These are phyloP conservation scores for Lichtheimia corymbifera DNA, from an alignment of 371 early-diverging fungal genomes.

Conservation along the genomic window DNA sequence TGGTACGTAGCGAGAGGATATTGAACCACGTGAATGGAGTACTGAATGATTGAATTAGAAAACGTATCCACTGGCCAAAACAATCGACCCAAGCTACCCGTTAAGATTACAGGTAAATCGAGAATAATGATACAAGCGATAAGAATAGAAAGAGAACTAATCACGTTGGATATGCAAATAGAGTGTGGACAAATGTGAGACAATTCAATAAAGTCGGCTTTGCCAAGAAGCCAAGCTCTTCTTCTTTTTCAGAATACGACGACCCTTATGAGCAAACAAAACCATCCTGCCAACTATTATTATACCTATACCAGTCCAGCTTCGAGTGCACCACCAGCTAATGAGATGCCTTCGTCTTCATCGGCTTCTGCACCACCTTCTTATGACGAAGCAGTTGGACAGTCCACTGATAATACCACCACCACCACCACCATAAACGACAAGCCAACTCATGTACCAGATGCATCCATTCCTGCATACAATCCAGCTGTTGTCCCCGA, in stretches of 20 bases:
- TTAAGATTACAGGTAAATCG: constrained; percentile 78
- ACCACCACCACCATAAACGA: background rate
- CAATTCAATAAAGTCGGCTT: constrained; percentile 1
- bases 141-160: background rate
- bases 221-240: constrained; percentile 1
- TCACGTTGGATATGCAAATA: constrained; percentile 6
- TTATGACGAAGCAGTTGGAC: constrained; percentile 26
- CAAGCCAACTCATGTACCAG: constrained; percentile 2
- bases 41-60: constrained; percentile 38
- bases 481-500: constrained; percentile 15
- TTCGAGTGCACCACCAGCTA: constrained; percentile 15
- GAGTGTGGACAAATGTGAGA: constrained; percentile 42
- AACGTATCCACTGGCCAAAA: constrained; percentile 90
- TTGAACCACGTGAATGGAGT: background rate
- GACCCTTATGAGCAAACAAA: constrained; percentile 11
- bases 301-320: constrained; percentile 32
- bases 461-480: constrained; percentile 8
- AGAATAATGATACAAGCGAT: constrained; percentile 28
- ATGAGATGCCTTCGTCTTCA: constrained; percentile 16
- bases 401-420: background rate
- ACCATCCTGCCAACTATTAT: constrained; percentile 23
- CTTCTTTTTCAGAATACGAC: background rate
- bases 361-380: constrained; percentile 24
- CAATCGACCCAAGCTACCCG: constrained; percentile 87
- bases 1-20: constrained; percentile 23